phyloP scores from a whole-genome alignment of 768 basidiomycete genomes.

The Cystobasidiopsis lactophilus region DNA sequence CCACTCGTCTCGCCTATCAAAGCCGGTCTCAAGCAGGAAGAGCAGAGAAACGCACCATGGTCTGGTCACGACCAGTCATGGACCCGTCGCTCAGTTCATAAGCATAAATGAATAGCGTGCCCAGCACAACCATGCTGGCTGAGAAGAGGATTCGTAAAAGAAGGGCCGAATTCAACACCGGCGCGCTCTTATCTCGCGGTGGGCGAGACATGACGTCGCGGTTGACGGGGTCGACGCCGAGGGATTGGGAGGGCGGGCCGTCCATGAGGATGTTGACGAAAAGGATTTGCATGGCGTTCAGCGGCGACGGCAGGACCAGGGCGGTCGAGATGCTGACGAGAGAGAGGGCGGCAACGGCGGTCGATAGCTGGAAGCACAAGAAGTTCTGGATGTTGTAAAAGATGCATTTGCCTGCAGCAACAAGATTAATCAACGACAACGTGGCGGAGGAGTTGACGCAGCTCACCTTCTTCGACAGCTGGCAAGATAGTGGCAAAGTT shows the following conservation, averaged over 20 bases:
- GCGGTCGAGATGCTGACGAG: constrained; percentile 84
- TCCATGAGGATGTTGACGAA: constrained; percentile 99
- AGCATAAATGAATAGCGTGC: constrained; percentile 67
- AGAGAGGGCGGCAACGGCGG: constrained; percentile 86
- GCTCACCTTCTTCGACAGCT: constrained; percentile 35
- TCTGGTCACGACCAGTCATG: constrained; percentile 72
- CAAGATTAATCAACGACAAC: background rate
- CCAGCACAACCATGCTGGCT: constrained; percentile 70
- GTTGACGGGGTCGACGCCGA: constrained; percentile 92
- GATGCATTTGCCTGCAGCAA: constrained; percentile 45
- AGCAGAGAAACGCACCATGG: constrained; percentile 47
- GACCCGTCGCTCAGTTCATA: constrained; percentile 62
- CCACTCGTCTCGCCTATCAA: background rate
- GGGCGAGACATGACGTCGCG: constrained; percentile 77
- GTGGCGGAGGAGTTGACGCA: background rate
- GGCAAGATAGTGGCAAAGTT: constrained; percentile 87
- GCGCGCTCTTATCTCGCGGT: constrained; percentile 76
- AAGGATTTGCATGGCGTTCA: constrained; percentile 97
- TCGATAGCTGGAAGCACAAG: constrained; percentile 86
- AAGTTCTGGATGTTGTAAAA: constrained; percentile 99
- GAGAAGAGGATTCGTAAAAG: constrained; percentile 72
- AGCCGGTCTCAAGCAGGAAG: background rate
- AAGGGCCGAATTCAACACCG: constrained; percentile 55
- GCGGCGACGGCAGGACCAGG: constrained; percentile 67
- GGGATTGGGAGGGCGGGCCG: constrained; percentile 79